A percentile compares a stretch with the other conserved stretches of the same genome.
phyloP scores from a whole-genome alignment of 179 eudicot species.

The Monotropa hypopitys region DNA sequence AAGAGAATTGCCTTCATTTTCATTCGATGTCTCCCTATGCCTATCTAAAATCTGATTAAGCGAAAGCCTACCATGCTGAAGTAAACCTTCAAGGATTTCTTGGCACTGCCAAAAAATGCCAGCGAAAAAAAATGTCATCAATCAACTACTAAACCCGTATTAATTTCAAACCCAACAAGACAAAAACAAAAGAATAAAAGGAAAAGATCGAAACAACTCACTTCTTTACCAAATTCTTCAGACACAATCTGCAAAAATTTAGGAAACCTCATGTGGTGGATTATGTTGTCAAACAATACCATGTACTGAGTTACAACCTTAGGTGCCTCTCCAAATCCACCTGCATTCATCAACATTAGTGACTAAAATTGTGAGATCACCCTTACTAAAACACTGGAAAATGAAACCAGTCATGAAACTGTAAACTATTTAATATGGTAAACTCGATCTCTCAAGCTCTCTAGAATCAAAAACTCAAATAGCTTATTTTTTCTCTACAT shows the following conservation, averaged over 20 bases:
- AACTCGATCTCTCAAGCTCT: not conserved
- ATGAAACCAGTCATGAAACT: not conserved
- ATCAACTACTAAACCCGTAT: not conserved
- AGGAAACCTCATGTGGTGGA: conserved; percentile 74
- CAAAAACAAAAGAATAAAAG: not conserved
- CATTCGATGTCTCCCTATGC: conserved; percentile 28
- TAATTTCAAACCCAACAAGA: not conserved
- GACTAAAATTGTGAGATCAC: not conserved
- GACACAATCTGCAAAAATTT: conserved; percentile 50
- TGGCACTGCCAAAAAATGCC: conserved; percentile 35
- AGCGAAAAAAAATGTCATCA: not conserved
- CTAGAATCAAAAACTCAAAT: not conserved
- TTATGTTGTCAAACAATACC: conserved; percentile 64
- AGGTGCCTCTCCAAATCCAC: conserved; percentile 41
- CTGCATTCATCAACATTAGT: conserved; percentile 21
- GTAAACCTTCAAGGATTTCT: conserved; percentile 54
- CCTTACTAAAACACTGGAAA: not conserved
- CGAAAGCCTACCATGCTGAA: conserved; percentile 89
- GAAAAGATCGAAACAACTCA: conserved; percentile 18
- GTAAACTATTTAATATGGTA: not conserved
- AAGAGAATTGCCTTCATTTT: conserved; percentile 30
- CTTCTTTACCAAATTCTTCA: conserved; percentile 58
- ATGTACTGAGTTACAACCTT: conserved; percentile 55
- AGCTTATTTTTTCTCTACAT: not conserved
- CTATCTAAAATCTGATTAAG: conserved; percentile 57